Evolutionary conservation across 2,329 filamentous ascomycete species (phyloP).

Genomic region (Aspergillus terreus): DNA sequence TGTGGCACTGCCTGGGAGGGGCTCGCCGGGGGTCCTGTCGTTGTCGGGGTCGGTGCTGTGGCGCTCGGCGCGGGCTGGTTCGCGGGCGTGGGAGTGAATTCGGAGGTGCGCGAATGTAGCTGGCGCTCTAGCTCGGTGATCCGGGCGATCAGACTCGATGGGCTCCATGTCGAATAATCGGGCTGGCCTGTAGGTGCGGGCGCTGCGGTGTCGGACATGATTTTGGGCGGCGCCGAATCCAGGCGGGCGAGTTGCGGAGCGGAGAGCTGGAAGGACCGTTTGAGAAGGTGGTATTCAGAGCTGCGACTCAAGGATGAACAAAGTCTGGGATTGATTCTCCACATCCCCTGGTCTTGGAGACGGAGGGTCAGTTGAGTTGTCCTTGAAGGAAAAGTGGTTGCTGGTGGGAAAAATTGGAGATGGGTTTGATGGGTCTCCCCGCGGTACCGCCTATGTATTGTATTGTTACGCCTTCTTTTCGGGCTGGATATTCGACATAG

Average conservation of each 20-base stretch:
- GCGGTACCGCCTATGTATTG: background rate
- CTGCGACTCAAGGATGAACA: conserved; percentile 12
- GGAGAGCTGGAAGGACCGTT: conserved; percentile 10
- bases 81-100: conserved; percentile 20
- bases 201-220: conserved; percentile 20
- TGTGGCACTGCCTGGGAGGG: conserved; percentile 6
- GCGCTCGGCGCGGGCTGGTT: background rate
- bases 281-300: conserved; percentile 5
- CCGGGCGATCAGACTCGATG: conserved; percentile 63
- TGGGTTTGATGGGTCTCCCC: background rate
- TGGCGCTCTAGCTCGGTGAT: conserved; percentile 66
- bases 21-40: background rate
- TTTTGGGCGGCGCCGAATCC: conserved; percentile 13
- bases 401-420: background rate
- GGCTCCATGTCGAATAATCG: conserved; percentile 66
- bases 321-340: conserved; percentile 21
- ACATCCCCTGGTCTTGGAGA: conserved; percentile 27
- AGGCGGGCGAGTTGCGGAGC: conserved; percentile 10
- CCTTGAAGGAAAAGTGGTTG: background rate
- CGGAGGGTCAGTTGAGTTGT: conserved; percentile 1
- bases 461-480: background rate
- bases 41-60: background rate
- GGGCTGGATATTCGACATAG: background rate
- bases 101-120: conserved; percentile 50
- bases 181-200: conserved; percentile 12